phyloP scores from a whole-genome alignment of 805 yeast species.

The Ogataea wickerhamii region DNA sequence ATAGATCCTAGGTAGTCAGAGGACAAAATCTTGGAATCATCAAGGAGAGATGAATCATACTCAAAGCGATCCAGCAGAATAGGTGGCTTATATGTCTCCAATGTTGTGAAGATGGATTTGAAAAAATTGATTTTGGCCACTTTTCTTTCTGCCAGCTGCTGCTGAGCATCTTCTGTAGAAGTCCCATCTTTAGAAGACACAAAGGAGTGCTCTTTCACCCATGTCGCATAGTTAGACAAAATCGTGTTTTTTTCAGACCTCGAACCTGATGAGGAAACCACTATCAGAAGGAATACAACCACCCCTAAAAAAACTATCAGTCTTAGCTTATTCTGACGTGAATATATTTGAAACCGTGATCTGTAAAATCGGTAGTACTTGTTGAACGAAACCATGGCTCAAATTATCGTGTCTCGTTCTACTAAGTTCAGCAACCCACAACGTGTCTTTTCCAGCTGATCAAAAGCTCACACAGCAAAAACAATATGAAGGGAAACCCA shows the following conservation, averaged over 20 bases:
- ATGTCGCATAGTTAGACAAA: slow-evolving; percentile 24
- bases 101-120: slow-evolving; percentile 18
- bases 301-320: slow-evolving; percentile 6
- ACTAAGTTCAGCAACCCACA: no score
- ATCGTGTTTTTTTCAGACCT: slow-evolving; percentile 16
- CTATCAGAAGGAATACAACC: slow-evolving; percentile 4
- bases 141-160: slow-evolving; percentile 10
- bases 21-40: slow-evolving; percentile 4
- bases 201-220: slow-evolving; percentile 16
- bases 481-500: no score
- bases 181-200: not conserved
- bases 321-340: slow-evolving; percentile 12
- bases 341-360: slow-evolving; percentile 14
- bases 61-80: slow-evolving; percentile 17
- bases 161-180: slow-evolving; percentile 6
- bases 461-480: no score
- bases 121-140: slow-evolving; percentile 19
- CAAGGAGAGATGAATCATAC: slow-evolving; percentile 10
- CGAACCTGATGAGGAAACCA: slow-evolving; percentile 16
- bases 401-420: no score
- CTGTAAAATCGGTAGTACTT: slow-evolving; percentile 19
- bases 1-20: slow-evolving; percentile 9
- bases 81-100: slow-evolving; percentile 21
- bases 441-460: no score
- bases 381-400: slow-evolving; percentile 14